Percentiles rank a stretch among this genome's conserved stretches.
Evolutionary conservation across 2,329 filamentous ascomycete genomes (phyloP).

Genomic region (Aureobasidium sp.): DNA sequence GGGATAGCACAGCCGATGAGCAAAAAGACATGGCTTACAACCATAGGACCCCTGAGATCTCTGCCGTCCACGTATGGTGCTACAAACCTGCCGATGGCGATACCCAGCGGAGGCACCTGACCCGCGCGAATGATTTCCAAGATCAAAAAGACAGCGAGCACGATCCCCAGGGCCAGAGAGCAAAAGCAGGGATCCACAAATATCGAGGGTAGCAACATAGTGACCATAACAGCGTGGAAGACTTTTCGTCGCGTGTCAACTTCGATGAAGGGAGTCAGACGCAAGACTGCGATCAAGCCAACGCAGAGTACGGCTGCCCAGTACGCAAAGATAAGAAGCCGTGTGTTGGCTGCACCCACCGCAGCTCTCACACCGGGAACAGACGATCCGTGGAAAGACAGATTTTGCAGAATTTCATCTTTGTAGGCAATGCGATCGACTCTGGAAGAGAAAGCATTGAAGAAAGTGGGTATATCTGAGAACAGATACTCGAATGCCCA

Average conservation of each 20-base stretch:
- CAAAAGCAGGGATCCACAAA: slow-evolving; percentile 90
- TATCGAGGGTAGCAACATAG: slow-evolving; percentile 90
- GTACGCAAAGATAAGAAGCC: slow-evolving; percentile 80
- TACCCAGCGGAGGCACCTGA: slow-evolving; percentile 90
- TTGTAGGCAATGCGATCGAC: slow-evolving; percentile 21
- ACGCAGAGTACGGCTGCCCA: slow-evolving; percentile 74
- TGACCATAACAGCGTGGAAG: slow-evolving; percentile 99
- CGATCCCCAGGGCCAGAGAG: slow-evolving; percentile 79
- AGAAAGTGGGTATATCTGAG: slow-evolving; percentile 72
- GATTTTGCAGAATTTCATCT: slow-evolving; percentile 18
- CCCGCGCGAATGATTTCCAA: slow-evolving; percentile 91
- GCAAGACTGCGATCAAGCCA: slow-evolving; percentile 78
- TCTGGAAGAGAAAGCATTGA: slow-evolving; percentile 31
- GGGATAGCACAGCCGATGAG: slow-evolving; percentile 96
- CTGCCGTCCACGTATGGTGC: slow-evolving; percentile 95
- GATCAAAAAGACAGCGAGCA: slow-evolving; percentile 86
- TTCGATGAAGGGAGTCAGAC: slow-evolving; percentile 85
- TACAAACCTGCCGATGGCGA: slow-evolving; percentile 86
- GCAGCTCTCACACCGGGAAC: slow-evolving; percentile 64
- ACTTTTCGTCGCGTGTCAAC: slow-evolving; percentile 97
- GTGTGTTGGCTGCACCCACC: slow-evolving; percentile 81
- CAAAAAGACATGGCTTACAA: slow-evolving; percentile 96
- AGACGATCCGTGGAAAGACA: slow-evolving; percentile 35
- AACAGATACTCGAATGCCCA: slow-evolving; percentile 95
- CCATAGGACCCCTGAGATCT: slow-evolving; percentile 92